Evolutionary conservation across 1,284 basidiomycete genomes (phyloP), one percentile per base, ranked within the genome.

Genomic region (Tylopilus orsonianus): DNA sequence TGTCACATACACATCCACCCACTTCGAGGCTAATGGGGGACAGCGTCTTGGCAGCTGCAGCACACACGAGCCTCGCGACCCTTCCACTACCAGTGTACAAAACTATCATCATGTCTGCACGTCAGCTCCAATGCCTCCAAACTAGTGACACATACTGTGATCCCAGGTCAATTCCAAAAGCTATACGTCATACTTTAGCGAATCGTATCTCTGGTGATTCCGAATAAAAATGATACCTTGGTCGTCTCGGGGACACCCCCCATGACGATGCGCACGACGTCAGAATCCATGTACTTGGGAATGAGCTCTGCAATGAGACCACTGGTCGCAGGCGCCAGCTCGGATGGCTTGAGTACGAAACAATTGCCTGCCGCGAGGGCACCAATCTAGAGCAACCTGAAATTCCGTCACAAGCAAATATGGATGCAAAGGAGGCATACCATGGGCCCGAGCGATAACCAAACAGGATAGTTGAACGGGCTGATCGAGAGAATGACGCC

Each of bases 401-500:
- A n/a, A n/a, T n/a, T n/a, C n/a, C n/a, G n/a, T n/a, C n/a, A n/a
- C n/a, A n/a, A n/a, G n/a, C n/a, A n/a, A n/a, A n/a, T n/a, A n/a
- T n/a, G n/a, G n/a, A n/a, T n/a, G n/a, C n/a, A 38, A 20, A 19
- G 2, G 4, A 5, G 0, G 61, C 75, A 32, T 50, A 85, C 86
- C 57, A 87, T 47, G 14, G 83, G 81, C 2, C 70, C 68, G 4
- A 85, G 38, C 0, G 74, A 60, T 34, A 83, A 61, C 71, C 73
- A 83, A 6, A 85, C 36, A 0, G 75, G 77, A 54, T 75, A 79
- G 56, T 87, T 87, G 72, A 85, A 86, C 0, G 83, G 82, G 27
- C 71, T 71, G 45, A 85, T 80, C 53, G 89, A 80, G 45, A 92
- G 70, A 1, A 81, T 76, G 13, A 84, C 77, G 1, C 90, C 90